Conservation (phyloP, 164 flowering plant genomes). For the Euptelea pleiosperma region DNA sequence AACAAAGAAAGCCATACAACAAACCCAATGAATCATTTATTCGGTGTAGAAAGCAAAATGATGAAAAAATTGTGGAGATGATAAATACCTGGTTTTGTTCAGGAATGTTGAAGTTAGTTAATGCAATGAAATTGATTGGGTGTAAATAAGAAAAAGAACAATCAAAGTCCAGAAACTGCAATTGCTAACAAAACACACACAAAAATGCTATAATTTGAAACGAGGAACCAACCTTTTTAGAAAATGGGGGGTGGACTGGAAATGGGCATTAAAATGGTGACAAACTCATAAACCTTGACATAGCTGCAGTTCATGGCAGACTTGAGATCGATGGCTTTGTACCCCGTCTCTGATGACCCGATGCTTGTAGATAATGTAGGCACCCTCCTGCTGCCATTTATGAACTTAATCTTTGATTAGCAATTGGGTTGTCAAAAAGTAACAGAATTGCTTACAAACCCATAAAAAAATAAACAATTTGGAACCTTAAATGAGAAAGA, state of each 20-base stretch:
- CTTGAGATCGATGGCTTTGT: constrained; percentile 96
- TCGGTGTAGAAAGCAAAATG: too few species aligned
- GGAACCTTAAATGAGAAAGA: too few species aligned
- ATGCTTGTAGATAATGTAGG: constrained; percentile 75
- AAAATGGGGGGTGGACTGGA: constrained; percentile 86
- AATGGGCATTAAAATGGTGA: constrained; percentile 96
- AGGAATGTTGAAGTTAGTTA: too few species aligned
- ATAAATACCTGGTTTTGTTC: too few species aligned
- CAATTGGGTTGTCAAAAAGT: constrained; percentile 51
- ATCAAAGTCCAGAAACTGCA: background rate
- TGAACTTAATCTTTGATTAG: constrained; percentile 86
- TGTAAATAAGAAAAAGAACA: background rate
- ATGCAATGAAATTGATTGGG: background rate
- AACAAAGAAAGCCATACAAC: too few species aligned
- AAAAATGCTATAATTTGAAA: constrained; percentile 53
- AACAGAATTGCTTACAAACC: too few species aligned
- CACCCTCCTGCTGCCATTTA: constrained; percentile 86
- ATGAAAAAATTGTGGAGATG: too few species aligned
- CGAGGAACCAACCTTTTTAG: constrained; percentile 73
- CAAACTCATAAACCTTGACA: constrained; percentile 91
- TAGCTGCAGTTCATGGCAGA: constrained; percentile 94
- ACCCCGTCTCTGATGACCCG: constrained; percentile 83
- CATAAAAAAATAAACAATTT: too few species aligned
- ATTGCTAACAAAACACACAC: background rate
- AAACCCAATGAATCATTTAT: too few species aligned